Conservation (phyloP, 1,284 basidiomycete genomes). For the Apiotrichum porosum region DNA sequence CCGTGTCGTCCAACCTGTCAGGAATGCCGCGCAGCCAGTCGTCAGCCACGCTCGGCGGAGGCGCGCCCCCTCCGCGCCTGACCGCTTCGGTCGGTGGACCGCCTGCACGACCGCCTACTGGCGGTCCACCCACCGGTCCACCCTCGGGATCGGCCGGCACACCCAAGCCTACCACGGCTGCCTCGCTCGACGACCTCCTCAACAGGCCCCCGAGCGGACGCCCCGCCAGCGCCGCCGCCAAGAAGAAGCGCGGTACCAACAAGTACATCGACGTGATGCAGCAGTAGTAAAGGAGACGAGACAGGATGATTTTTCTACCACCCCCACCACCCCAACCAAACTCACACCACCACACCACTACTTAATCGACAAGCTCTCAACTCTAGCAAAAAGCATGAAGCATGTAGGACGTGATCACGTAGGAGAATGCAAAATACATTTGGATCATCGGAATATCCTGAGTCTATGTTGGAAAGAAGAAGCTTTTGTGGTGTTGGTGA, state of each 20-base stretch:
- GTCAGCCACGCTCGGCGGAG: too few relatives aligned
- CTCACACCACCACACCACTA: background rate
- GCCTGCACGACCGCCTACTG: conserved; percentile 11
- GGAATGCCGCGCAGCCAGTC: too few relatives aligned
- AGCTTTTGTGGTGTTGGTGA: too few relatives aligned
- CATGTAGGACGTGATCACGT: background rate
- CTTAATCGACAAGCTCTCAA: background rate
- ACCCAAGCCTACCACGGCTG: conserved; percentile 57
- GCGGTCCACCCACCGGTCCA: conserved; percentile 7
- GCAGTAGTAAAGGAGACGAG: background rate
- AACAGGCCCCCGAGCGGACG: conserved; percentile 41
- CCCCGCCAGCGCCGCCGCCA: conserved; percentile 43
- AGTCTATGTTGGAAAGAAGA: too few relatives aligned
- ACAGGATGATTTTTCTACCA: background rate
- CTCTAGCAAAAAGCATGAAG: background rate
- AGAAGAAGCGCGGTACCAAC: conserved; percentile 69
- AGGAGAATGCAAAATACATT: conserved; percentile 1
- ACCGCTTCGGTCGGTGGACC: conserved; percentile 8
- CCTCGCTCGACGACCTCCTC: conserved; percentile 44
- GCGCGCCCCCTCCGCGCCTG: background rate
- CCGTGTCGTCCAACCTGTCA: too few relatives aligned
- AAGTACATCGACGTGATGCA: conserved; percentile 62
- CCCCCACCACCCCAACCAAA: background rate
- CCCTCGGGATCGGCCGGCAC: too few relatives aligned
- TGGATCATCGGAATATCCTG: too few relatives aligned